Evolutionary conservation across 208 protist genomes (phyloP), one percentile per base, ranked within the genome.

Genomic region (Lotmaria passim): DNA sequence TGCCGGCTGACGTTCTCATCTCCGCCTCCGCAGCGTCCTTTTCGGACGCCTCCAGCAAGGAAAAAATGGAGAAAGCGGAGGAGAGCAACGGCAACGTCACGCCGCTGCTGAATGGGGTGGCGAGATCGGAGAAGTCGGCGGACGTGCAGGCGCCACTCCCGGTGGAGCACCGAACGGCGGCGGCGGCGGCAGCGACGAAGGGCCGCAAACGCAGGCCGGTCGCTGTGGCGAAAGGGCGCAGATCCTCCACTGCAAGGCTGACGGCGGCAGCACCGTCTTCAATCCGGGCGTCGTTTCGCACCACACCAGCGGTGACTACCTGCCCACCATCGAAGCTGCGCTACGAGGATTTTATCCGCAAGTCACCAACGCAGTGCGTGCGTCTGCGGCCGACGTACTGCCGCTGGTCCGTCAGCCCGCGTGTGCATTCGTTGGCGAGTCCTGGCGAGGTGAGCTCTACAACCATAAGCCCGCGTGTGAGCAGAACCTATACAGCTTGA

Each of bases 301-400:
- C 60, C 17, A 24, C 60, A 0, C 33, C 46, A 4, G 39, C 47
- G 11, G 17, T 31, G 11, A 46, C 23, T 5, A 34, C 47, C 3
- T 39, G 28, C 14, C 33, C 17, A 1, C 46, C 60, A 1, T 66
- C 60, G 2, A 53, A 43, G 33, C 12, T 66, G 23, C 60, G 60
- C 31, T 66, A 66, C 28, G 60, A 66, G 31, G 60, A 66, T 23
- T 66, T 66, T 26, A 15, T 66, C 2, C 3, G 7, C 8, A 28
- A 53, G 60, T 56, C 60, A 0, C 60, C 60, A 17, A 44, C 46
- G 34, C 30, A 33, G 21, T 43, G 33, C 3, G 60, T 66, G 60
- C 60, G 46, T 21, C 34, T 56, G 46, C 60, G 60, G 4, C 46
- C 60, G n/a, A 46, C 46, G 2, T 34, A 33, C 60, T 44, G 47